These are phyloP conservation scores for Aspergillus saccharolyticus DNA, from an alignment of 495 filamentous ascomycete genomes.

Conservation along the genomic window DNA sequence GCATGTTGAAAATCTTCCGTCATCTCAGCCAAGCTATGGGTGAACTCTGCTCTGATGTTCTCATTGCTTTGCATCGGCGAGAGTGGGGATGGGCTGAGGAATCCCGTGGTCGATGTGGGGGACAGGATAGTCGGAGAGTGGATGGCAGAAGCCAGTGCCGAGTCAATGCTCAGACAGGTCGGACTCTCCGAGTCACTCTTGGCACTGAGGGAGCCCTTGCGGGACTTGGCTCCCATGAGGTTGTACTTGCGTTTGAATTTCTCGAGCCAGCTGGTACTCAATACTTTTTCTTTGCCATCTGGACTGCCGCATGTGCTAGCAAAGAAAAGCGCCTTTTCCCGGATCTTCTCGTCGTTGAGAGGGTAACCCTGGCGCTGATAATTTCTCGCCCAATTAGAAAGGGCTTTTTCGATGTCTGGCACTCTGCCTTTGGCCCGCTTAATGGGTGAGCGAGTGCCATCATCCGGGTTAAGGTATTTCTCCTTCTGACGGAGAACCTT, in stretches of 20 bases:
- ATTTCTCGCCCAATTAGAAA: conserved; percentile 83
- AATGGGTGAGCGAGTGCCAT: conserved; percentile 80
- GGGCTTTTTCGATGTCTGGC: conserved; percentile 91
- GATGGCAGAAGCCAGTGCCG: conserved; percentile 49
- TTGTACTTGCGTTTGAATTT: conserved; percentile 96
- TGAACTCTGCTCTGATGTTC: conserved; percentile 49
- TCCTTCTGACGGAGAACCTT: conserved; percentile 96
- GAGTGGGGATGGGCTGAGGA: conserved; percentile 60
- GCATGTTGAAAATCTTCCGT: conserved; percentile 48
- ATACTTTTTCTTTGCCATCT: conserved; percentile 72
- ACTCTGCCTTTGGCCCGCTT: conserved; percentile 88
- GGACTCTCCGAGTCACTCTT: conserved; percentile 50
- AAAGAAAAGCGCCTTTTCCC: conserved; percentile 84
- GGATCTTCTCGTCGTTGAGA: conserved; percentile 77
- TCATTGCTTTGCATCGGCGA: conserved; percentile 67
- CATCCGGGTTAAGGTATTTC: conserved; percentile 87
- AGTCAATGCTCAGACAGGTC: conserved; percentile 42
- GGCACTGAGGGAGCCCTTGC: conserved; percentile 63
- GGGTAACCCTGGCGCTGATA: conserved; percentile 69
- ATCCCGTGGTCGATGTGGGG: conserved; percentile 62
- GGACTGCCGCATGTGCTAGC: conserved; percentile 68
- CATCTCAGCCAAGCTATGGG: conserved; percentile 49
- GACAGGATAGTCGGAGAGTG: conserved; percentile 68
- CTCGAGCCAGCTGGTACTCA: conserved; percentile 79
- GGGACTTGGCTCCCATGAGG: conserved; percentile 58